A percentile compares a stretch with the other conserved stretches of the same genome.
Conservation (phyloP, 441 rosid genomes). For the Arabidopsis lyrata region DNA sequence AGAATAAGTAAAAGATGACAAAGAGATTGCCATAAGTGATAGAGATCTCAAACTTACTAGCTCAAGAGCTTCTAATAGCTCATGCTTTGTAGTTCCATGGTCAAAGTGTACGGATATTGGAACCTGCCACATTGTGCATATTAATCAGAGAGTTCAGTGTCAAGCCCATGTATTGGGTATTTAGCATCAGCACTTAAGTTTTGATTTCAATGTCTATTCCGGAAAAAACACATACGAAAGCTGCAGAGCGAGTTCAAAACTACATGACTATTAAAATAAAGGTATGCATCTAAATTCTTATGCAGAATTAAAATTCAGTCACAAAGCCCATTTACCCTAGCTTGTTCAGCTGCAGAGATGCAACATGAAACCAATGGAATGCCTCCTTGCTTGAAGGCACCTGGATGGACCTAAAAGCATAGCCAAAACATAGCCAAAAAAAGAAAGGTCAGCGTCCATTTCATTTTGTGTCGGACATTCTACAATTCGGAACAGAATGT, state of each 20-base stretch:
- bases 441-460: not conserved
- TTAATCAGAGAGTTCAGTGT: not conserved
- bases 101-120: conserved; percentile 96
- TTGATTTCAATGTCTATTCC: not conserved
- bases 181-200: not conserved
- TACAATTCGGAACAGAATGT: not conserved
- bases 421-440: conserved; percentile 17
- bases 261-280: not conserved
- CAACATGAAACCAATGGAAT: conserved; percentile 87
- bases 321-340: conserved; percentile 64
- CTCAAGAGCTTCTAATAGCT: conserved; percentile 79
- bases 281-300: not conserved
- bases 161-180: not conserved
- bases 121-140: conserved; percentile 66
- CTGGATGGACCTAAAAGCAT: conserved; percentile 82
- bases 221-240: not conserved
- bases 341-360: conserved; percentile 85
- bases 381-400: conserved; percentile 88
- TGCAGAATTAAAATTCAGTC: conserved; percentile 7
- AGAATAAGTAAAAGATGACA: conserved; percentile 10
- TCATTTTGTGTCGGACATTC: not conserved
- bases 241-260: conserved; percentile 9
- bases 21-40: conserved; percentile 1
- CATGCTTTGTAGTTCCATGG: conserved; percentile 89
- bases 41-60: conserved; percentile 55